Conservation (phyloP, 2,329 filamentous ascomycete genomes). For the Colletotrichum horii region DNA sequence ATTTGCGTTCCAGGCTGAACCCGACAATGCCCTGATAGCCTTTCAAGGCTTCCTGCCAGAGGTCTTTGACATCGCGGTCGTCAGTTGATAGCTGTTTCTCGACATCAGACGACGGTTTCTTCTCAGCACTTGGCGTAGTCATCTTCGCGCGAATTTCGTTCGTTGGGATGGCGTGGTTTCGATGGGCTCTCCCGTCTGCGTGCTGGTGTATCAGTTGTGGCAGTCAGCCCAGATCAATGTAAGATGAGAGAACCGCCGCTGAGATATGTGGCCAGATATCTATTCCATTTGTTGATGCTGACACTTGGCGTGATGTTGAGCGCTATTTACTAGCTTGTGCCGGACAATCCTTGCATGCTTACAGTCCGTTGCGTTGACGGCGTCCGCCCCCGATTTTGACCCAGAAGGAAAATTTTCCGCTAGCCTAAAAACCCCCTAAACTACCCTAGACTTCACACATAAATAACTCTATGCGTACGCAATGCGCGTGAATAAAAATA, state of each 20-base stretch:
- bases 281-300: neutral
- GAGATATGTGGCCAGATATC: neutral
- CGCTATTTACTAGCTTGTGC: neutral
- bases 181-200: neutral
- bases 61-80: slow-evolving; percentile 32
- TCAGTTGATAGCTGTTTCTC: slow-evolving; percentile 16
- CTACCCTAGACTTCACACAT: too few relatives aligned
- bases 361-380: too few relatives aligned
- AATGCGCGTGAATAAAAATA: too few relatives aligned
- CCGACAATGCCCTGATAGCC: slow-evolving; percentile 37
- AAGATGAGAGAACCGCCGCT: neutral
- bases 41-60: slow-evolving; percentile 37
- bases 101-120: neutral
- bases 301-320: neutral
- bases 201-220: neutral
- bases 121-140: neutral
- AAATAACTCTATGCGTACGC: too few relatives aligned
- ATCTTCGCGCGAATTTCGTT: neutral
- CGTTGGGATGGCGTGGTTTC: neutral
- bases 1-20: slow-evolving; percentile 33
- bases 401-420: too few relatives aligned
- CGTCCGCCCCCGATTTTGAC: too few relatives aligned
- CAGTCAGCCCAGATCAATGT: neutral
- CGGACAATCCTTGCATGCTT: neutral
- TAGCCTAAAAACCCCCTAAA: too few relatives aligned